Evolutionary conservation across 805 yeast species (phyloP).

Genomic region (Wickerhamomyces alni): DNA sequence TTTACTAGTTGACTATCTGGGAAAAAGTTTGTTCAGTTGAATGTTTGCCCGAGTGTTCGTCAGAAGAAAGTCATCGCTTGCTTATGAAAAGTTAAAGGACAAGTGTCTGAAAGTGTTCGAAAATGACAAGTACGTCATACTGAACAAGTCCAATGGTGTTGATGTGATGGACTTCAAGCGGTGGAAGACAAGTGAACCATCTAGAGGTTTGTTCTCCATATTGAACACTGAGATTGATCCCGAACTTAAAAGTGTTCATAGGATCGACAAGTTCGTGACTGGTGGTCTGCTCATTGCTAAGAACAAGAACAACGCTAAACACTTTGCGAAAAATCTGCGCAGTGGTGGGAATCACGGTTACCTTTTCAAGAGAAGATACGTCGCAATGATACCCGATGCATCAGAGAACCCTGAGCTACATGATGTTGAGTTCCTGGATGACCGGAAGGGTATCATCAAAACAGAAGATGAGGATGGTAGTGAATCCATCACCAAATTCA

Average conservation of each 20-base stretch:
- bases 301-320: constrained; percentile 25
- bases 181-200: not conserved
- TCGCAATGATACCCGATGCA: constrained; percentile 20
- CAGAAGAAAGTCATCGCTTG: too few relatives aligned
- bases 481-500: constrained; percentile 11
- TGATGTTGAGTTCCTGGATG: too few relatives aligned
- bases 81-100: not conserved
- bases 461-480: constrained; percentile 2
- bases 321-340: constrained; percentile 27
- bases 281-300: constrained; percentile 35
- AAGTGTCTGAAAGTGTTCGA: constrained; percentile 2
- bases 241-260: constrained; percentile 27
- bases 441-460: constrained; percentile 2
- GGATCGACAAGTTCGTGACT: constrained; percentile 33
- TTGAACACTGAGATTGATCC: constrained; percentile 5
- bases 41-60: too few relatives aligned
- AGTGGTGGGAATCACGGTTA: constrained; percentile 32
- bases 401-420: not conserved
- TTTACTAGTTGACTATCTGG: too few relatives aligned
- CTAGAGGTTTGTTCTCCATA: constrained; percentile 8
- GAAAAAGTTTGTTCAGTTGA: too few relatives aligned
- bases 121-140: constrained; percentile 3
- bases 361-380: constrained; percentile 28
- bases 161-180: constrained; percentile 27
- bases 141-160: constrained; percentile 33